Conservation (phyloP, 2,329 filamentous ascomycete genomes). For the Hymenotorrendiella dingleyae region DNA sequence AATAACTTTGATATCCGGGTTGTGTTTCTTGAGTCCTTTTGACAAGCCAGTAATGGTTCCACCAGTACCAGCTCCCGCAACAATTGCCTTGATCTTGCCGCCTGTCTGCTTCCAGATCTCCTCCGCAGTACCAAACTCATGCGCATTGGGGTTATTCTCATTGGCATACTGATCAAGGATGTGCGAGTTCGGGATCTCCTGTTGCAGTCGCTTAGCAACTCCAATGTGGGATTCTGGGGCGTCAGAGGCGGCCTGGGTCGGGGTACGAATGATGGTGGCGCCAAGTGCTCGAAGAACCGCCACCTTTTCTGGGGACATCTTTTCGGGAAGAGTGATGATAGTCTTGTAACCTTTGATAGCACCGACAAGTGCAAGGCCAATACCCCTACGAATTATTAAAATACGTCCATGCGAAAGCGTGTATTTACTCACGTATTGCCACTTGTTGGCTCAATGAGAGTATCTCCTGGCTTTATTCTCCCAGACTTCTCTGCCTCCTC, state of each 20-base stretch:
- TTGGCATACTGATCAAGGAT: constrained; percentile 97
- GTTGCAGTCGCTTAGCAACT: constrained; percentile 80
- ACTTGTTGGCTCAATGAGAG: constrained; percentile 94
- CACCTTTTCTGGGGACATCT: constrained; percentile 99
- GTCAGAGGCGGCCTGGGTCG: constrained; percentile 92
- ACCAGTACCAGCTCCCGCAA: constrained; percentile 91
- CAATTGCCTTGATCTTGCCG: constrained; percentile 73
- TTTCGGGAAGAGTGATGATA: constrained; percentile 97
- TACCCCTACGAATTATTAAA: constrained; percentile 51
- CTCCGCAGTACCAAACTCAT: constrained; percentile 90
- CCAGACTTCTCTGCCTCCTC: constrained; percentile 89
- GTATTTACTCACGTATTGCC: constrained; percentile 68
- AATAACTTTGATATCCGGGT: constrained; percentile 76
- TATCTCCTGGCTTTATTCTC: constrained; percentile 94
- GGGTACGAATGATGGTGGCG: constrained; percentile 95
- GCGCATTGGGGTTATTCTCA: constrained; percentile 82
- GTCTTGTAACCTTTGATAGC: constrained; percentile 98
- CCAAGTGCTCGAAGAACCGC: constrained; percentile 88
- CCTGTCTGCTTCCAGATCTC: constrained; percentile 92
- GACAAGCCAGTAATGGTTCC: constrained; percentile 92
- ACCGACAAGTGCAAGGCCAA: constrained; percentile 86
- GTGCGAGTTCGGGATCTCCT: constrained; percentile 94
- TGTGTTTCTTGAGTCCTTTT: constrained; percentile 81
- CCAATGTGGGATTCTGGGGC: constrained; percentile 95
- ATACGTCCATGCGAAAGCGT: not conserved